A percentile compares a stretch with the other conserved stretches of the same genome.
Evolutionary conservation across 352 stramenopile genomes (phyloP).

Genomic region (Blastocystis sp.): DNA sequence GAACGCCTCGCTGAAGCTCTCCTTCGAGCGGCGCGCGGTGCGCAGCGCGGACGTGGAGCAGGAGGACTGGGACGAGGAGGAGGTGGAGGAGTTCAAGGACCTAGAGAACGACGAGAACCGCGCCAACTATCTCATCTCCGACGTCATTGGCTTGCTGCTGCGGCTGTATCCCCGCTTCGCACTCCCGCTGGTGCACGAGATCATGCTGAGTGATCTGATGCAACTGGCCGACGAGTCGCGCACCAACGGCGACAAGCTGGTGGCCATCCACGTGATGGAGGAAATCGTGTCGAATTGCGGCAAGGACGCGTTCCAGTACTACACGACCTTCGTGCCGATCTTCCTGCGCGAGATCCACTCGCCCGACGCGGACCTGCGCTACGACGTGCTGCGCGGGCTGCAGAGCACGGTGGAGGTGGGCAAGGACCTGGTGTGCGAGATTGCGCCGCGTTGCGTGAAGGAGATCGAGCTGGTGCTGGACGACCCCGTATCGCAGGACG

Average conservation of each 20-base stretch:
- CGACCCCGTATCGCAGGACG: conserved; percentile 33
- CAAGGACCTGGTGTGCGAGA: conserved; percentile 50
- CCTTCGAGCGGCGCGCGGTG: conserved; percentile 46
- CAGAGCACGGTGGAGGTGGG: conserved; percentile 15
- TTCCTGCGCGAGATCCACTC: conserved; percentile 51
- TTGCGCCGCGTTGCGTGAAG: conserved; percentile 21
- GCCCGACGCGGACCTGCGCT: conserved; percentile 20
- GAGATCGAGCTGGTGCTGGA: conserved; percentile 40
- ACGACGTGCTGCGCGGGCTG: conserved; percentile 1
- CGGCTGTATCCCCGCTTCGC: conserved; percentile 1
- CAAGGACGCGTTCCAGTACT: conserved; percentile 58
- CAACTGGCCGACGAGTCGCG: conserved; percentile 35
- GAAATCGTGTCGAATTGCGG: conserved; percentile 65
- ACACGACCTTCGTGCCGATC: conserved; percentile 59
- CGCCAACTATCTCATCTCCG: conserved; percentile 24
- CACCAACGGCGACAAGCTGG: conserved; percentile 27
- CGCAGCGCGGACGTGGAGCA: conserved; percentile 50
- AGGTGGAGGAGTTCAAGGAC: conserved; percentile 61
- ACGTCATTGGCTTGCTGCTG: conserved; percentile 26
- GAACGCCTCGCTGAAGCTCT: background rate
- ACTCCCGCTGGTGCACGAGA: conserved; percentile 54
- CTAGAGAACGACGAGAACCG: conserved; percentile 60
- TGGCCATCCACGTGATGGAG: conserved; percentile 56
- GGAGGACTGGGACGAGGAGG: conserved; percentile 66
- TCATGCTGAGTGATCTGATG: conserved; percentile 39